phyloP scores from a whole-genome alignment of 23 red algal genomes.

The Gracilaria gracilis region DNA sequence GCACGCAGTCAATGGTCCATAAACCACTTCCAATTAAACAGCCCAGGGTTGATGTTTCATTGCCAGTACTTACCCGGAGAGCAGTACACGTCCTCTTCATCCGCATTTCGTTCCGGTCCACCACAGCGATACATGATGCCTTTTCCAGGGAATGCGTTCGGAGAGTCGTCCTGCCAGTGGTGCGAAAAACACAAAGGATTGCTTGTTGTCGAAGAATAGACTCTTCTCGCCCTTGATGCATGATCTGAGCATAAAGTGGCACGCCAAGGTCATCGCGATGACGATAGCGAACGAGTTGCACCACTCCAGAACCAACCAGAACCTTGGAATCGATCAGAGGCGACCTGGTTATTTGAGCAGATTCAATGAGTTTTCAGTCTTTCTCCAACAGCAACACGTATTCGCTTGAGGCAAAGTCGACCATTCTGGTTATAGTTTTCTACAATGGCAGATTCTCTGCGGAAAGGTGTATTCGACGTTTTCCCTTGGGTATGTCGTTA shows the following conservation, averaged over 20 bases:
- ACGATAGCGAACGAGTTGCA: slow-evolving; percentile 59
- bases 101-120: slow-evolving; percentile 24
- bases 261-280: slow-evolving; percentile 74
- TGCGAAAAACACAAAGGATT: slow-evolving; percentile 71
- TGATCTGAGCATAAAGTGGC: slow-evolving; percentile 68
- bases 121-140: slow-evolving; percentile 71
- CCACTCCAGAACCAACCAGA: slow-evolving; percentile 49
- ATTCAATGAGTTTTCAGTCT: slow-evolving; percentile 78
- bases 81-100: slow-evolving; percentile 69
- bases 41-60: slow-evolving; percentile 75
- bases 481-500: slow-evolving; percentile 37
- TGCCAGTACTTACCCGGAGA: slow-evolving; percentile 66
- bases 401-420: slow-evolving; percentile 58
- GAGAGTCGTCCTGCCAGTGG: slow-evolving; percentile 69
- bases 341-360: slow-evolving; percentile 9
- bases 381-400: slow-evolving; percentile 75
- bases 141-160: slow-evolving; percentile 33
- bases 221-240: slow-evolving; percentile 72
- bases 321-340: slow-evolving; percentile 74
- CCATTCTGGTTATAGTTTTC: slow-evolving; percentile 62
- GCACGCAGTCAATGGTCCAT: slow-evolving; percentile 53
- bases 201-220: slow-evolving; percentile 62
- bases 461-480: slow-evolving; percentile 37
- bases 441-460: slow-evolving; percentile 57
- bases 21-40: slow-evolving; percentile 74